Conservation (phyloP, 2,329 filamentous ascomycete genomes). For the Alternaria novae-zelandiae region DNA sequence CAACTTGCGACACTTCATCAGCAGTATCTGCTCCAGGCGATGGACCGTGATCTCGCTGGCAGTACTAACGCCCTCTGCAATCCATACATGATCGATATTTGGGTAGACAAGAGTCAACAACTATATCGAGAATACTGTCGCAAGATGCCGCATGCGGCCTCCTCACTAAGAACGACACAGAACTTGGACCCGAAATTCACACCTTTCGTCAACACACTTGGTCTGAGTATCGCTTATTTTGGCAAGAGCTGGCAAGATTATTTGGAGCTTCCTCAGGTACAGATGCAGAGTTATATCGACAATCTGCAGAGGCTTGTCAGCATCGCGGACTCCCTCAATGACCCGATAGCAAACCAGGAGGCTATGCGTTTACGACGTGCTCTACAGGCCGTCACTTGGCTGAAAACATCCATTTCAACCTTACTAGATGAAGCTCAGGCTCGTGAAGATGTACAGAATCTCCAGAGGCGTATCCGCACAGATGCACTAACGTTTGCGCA, state of each 20-base stretch:
- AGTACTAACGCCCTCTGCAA: slow-evolving; percentile 23
- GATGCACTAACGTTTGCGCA: slow-evolving; percentile 20
- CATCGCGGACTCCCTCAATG: slow-evolving; percentile 4
- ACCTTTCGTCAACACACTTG: slow-evolving; percentile 34
- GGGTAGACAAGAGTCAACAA: slow-evolving; percentile 25
- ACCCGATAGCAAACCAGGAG: slow-evolving; percentile 8
- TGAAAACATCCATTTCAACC: slow-evolving; percentile 13
- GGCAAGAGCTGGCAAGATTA: slow-evolving; percentile 40
- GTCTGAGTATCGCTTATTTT: slow-evolving; percentile 30
- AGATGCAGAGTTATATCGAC: slow-evolving; percentile 30
- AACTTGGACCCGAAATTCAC: slow-evolving; percentile 30
- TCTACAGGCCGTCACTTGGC: slow-evolving; percentile 19
- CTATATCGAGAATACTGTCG: slow-evolving; percentile 34
- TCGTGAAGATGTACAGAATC: slow-evolving; percentile 30
- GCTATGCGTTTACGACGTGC: slow-evolving; percentile 16
- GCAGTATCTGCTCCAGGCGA: slow-evolving; percentile 24
- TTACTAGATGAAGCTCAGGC: slow-evolving; percentile 23
- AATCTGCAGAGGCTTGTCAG: slow-evolving; percentile 21
- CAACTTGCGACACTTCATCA: slow-evolving; percentile 27
- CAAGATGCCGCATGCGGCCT: slow-evolving; percentile 31
- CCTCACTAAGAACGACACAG: slow-evolving; percentile 30
- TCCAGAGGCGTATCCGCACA: slow-evolving; percentile 33
- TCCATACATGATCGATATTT: slow-evolving; percentile 29
- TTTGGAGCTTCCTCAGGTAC: slow-evolving; percentile 28
- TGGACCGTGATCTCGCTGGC: slow-evolving; percentile 24